Percentiles rank a stretch among this genome's conserved stretches.
Conservation (phyloP, 2,329 filamentous ascomycete species). For the Nothophaeocryptopus gaeumannii region DNA sequence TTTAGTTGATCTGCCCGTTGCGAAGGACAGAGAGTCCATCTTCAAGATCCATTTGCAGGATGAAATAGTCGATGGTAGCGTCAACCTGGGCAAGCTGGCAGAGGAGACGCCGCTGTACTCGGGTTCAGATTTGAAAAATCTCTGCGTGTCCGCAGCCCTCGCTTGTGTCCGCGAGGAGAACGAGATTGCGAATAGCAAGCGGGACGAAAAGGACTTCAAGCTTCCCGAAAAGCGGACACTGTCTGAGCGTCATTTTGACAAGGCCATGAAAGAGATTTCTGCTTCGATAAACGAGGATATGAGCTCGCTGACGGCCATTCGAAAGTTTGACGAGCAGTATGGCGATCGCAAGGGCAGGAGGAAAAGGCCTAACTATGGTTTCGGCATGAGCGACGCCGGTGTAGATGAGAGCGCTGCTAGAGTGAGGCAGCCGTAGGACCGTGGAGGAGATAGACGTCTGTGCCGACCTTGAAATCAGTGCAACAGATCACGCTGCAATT, state of each 20-base stretch:
- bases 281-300: conserved; percentile 94
- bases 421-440: conserved; percentile 23
- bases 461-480: neutral
- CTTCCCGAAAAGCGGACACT: conserved; percentile 71
- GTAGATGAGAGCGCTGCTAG: conserved; percentile 34
- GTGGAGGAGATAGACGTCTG: neutral
- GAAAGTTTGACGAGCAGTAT: conserved; percentile 94
- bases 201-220: conserved; percentile 42
- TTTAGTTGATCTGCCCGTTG: conserved; percentile 68
- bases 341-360: conserved; percentile 70
- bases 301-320: conserved; percentile 77
- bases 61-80: conserved; percentile 60
- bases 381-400: conserved; percentile 24
- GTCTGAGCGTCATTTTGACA: conserved; percentile 71
- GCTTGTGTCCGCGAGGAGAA: conserved; percentile 75
- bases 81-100: conserved; percentile 63
- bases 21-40: conserved; percentile 65
- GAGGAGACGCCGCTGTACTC: conserved; percentile 72
- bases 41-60: conserved; percentile 68
- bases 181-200: conserved; percentile 34
- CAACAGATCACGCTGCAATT: neutral
- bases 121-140: conserved; percentile 78
- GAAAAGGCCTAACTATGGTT: conserved; percentile 37
- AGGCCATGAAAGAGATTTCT: conserved; percentile 81
- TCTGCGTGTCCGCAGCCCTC: conserved; percentile 76